Conservation (phyloP, 2,329 filamentous ascomycete species). For the Trichoderma gracile region DNA sequence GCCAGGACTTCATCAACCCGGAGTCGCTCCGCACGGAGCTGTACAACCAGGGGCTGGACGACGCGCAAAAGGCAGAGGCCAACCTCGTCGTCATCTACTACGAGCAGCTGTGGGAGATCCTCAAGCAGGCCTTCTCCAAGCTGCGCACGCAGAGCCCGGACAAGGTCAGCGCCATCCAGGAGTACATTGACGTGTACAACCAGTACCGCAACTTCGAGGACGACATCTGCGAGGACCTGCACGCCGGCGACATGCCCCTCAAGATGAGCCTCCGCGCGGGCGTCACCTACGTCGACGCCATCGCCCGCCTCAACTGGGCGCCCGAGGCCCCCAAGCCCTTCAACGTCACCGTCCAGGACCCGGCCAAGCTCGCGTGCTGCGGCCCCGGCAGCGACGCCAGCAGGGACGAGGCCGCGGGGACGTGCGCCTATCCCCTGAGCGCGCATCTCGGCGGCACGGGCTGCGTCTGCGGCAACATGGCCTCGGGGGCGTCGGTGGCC, state of each 20-base stretch:
- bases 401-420: constrained; percentile 26
- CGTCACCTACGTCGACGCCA: constrained; percentile 33
- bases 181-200: constrained; percentile 39
- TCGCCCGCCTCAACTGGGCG: constrained; percentile 37
- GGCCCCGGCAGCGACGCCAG: constrained; percentile 33
- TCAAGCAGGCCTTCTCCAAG: constrained; percentile 38
- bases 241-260: constrained; percentile 36
- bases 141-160: constrained; percentile 24
- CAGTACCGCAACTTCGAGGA: constrained; percentile 34
- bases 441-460: constrained; percentile 36
- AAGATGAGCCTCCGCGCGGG: constrained; percentile 40
- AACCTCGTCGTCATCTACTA: constrained; percentile 36
- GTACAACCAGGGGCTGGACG: constrained; percentile 31
- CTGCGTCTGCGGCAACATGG: constrained; percentile 41
- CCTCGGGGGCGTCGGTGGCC: constrained; percentile 33
- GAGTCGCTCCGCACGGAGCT: constrained; percentile 34
- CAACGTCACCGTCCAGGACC: constrained; percentile 41
- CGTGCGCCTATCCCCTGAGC: constrained; percentile 37
- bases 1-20: constrained; percentile 35
- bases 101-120: constrained; percentile 36
- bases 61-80: constrained; percentile 29
- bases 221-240: constrained; percentile 41
- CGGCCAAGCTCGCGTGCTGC: constrained; percentile 39
- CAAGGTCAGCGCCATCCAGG: constrained; percentile 34
- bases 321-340: constrained; percentile 33